Conservation (phyloP, 1,284 basidiomycete species). For the Irpex sp. region DNA sequence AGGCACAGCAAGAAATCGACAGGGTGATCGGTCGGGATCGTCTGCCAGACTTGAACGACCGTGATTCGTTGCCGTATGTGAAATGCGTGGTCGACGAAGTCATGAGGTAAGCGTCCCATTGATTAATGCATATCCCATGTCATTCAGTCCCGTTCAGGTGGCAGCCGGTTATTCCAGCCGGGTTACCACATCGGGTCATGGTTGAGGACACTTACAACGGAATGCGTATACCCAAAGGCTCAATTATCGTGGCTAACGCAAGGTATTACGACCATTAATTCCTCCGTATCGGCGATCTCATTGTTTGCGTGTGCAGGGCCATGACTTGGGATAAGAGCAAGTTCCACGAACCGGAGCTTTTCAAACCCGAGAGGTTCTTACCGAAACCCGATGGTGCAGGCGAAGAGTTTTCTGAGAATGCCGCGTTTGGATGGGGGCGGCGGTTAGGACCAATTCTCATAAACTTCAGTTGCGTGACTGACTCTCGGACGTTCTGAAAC, state of each 20-base stretch:
- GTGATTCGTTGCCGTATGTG: constrained; percentile 15
- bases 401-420: not conserved
- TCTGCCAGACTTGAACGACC: constrained; percentile 13
- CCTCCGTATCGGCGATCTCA: constrained; percentile 9
- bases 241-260: constrained; percentile 5
- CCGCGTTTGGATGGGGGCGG: constrained; percentile 10
- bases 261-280: constrained; percentile 1
- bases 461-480: not conserved
- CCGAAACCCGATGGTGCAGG: constrained; percentile 2
- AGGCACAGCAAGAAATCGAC: constrained; percentile 14
- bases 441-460: not conserved
- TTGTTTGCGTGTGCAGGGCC: not conserved
- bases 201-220: constrained; percentile 9
- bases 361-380: constrained; percentile 6
- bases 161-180: constrained; percentile 5
- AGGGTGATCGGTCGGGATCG: constrained; percentile 10
- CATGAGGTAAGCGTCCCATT: constrained; percentile 6
- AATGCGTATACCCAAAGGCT: constrained; percentile 9
- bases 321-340: not conserved
- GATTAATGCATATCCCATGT: not conserved
- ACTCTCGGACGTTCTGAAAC: not conserved
- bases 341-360: constrained; percentile 2
- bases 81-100: constrained; percentile 9
- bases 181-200: not conserved
- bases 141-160: not conserved